Evolutionary conservation across 495 filamentous ascomycete species (phyloP).

Genomic region (Aspergillus asperescens): DNA sequence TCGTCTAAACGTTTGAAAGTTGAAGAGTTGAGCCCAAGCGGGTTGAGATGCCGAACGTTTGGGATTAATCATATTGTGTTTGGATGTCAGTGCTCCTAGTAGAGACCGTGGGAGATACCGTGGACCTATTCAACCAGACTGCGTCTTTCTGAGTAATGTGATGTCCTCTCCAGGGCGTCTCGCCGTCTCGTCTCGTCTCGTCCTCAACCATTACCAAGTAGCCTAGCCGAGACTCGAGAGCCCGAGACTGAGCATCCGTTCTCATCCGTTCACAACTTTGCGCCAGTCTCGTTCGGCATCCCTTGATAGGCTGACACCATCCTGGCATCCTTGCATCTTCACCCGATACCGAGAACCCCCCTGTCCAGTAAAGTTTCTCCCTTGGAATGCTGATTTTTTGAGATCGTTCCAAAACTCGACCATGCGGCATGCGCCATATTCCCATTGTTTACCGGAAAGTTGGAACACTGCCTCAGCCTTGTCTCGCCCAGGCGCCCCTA

Average conservation of each 20-base stretch:
- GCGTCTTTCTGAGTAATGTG: neutral
- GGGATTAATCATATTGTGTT: neutral
- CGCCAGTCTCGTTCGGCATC: slow-evolving; percentile 1
- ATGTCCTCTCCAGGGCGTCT: neutral
- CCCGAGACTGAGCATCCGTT: too few relatives aligned
- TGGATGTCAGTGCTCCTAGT: neutral
- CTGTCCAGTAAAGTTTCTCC: neutral
- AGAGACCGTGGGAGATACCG: neutral
- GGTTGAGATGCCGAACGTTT: neutral
- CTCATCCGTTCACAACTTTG: too few relatives aligned
- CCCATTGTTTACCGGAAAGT: neutral
- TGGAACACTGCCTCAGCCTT: slow-evolving; percentile 1
- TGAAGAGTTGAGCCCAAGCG: too few relatives aligned
- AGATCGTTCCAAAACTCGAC: neutral
- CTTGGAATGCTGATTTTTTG: neutral
- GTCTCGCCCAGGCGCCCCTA: neutral
- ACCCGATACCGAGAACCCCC: neutral
- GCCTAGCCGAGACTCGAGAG: too few relatives aligned
- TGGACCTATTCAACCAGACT: neutral
- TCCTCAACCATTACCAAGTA: too few relatives aligned
- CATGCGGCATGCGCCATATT: neutral
- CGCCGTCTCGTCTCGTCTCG: too few relatives aligned
- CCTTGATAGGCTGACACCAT: neutral
- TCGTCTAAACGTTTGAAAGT: neutral
- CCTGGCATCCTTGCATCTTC: neutral